phyloP scores from a whole-genome alignment of 352 stramenopile genomes.

The Pythium aquatile region DNA sequence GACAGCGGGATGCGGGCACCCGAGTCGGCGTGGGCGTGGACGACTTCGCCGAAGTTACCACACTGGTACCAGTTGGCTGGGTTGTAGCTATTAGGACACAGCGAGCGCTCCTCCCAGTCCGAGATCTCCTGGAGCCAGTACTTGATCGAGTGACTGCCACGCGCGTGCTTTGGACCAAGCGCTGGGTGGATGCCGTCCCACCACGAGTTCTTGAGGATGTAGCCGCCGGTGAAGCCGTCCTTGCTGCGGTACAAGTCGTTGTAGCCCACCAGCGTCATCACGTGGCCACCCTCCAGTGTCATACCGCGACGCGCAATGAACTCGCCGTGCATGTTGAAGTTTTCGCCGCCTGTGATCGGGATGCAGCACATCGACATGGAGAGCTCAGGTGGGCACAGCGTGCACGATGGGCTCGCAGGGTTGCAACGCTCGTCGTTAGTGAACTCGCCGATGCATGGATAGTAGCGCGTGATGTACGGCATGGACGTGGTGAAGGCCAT shows the following conservation, averaged over 20 bases:
- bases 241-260: conserved; percentile 63
- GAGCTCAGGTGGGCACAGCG: conserved; percentile 48
- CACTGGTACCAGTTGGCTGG: conserved; percentile 76
- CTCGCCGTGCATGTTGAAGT: conserved; percentile 70
- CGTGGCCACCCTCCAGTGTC: conserved; percentile 53
- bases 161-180: conserved; percentile 55
- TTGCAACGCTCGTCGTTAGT: conserved; percentile 51
- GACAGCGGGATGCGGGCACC: conserved; percentile 41
- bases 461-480: conserved; percentile 62
- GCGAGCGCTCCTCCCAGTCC: conserved; percentile 63
- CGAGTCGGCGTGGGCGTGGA: conserved; percentile 29
- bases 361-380: conserved; percentile 58
- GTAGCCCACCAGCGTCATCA: conserved; percentile 71
- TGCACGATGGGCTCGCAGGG: conserved; percentile 43
- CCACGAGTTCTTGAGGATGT: conserved; percentile 83
- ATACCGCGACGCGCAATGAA: conserved; percentile 58
- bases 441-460: conserved; percentile 55
- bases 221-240: conserved; percentile 60
- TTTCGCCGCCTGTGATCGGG: conserved; percentile 36
- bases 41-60: conserved; percentile 54
- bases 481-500: conserved; percentile 58
- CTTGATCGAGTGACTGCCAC: conserved; percentile 64
- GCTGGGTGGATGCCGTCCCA: conserved; percentile 57
- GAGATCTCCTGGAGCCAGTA: conserved; percentile 75
- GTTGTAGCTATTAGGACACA: conserved; percentile 73